Conservation (phyloP, 2,329 filamentous ascomycete species). For the Colletotrichum orbiculare region DNA sequence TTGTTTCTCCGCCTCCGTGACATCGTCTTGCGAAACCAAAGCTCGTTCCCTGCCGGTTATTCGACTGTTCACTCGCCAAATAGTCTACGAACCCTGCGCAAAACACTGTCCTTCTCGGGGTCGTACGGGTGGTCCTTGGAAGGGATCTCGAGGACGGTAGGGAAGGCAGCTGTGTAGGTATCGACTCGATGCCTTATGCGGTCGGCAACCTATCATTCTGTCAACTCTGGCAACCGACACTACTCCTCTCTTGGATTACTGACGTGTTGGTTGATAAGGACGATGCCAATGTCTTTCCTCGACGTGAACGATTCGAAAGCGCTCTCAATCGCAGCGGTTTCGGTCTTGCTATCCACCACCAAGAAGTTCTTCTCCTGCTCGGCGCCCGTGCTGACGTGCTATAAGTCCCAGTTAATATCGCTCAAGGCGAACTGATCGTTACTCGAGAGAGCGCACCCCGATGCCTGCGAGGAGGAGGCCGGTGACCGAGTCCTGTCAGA, state of each 20-base stretch:
- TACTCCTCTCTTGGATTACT: slow-evolving; percentile 42
- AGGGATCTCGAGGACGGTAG: slow-evolving; percentile 95
- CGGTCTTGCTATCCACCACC: slow-evolving; percentile 94
- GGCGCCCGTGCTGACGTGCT: slow-evolving; percentile 92
- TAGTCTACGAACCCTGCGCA: slow-evolving; percentile 80
- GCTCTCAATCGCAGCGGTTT: slow-evolving; percentile 86
- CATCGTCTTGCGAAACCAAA: not conserved
- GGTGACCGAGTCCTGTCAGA: slow-evolving; percentile 87
- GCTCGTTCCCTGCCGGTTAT: not conserved
- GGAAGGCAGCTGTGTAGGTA: slow-evolving; percentile 92
- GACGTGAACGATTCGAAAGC: slow-evolving; percentile 91
- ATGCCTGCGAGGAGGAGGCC: slow-evolving; percentile 95
- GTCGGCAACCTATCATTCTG: slow-evolving; percentile 79
- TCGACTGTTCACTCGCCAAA: slow-evolving; percentile 71
- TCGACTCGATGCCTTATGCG: slow-evolving; percentile 92
- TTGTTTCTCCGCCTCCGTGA: not conserved
- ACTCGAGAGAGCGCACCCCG: slow-evolving; percentile 70
- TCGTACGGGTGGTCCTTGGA: slow-evolving; percentile 99
- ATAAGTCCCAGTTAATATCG: slow-evolving; percentile 11
- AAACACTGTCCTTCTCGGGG: slow-evolving; percentile 97
- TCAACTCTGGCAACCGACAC: slow-evolving; percentile 38
- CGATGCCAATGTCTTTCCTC: slow-evolving; percentile 94
- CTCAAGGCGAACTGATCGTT: not conserved
- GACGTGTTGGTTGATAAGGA: slow-evolving; percentile 98
- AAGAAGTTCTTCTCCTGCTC: slow-evolving; percentile 98